These are phyloP conservation scores for Globisporangium viniferum DNA, from an alignment of 352 stramenopile genomes.

Conservation along the genomic window DNA sequence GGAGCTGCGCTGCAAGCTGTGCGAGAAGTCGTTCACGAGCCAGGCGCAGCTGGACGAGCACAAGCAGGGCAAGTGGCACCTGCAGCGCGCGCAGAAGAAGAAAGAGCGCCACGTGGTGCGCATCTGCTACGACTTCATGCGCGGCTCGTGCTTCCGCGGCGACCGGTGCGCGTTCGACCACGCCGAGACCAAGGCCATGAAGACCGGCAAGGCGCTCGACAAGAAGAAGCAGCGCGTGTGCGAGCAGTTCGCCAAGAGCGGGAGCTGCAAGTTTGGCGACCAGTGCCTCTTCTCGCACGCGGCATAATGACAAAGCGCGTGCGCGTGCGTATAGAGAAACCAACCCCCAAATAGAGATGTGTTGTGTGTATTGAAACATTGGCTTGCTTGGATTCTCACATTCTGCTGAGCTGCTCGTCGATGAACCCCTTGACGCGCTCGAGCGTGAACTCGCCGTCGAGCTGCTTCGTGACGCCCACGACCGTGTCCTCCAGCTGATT, in stretches of 20 bases:
- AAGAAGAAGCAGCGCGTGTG: conserved; percentile 57
- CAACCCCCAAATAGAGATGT: conserved; percentile 12
- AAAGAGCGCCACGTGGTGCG: conserved; percentile 65
- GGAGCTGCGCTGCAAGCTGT: conserved; percentile 52
- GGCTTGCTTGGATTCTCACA: conserved; percentile 1
- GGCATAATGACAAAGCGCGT: conserved; percentile 10
- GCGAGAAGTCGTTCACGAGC: conserved; percentile 81
- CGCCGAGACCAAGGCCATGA: conserved; percentile 66
- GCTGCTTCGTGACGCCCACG: conserved; percentile 46
- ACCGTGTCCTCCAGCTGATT: conserved; percentile 52
- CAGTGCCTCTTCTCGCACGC: conserved; percentile 71
- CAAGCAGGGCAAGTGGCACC: conserved; percentile 80
- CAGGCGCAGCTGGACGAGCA: conserved; percentile 69
- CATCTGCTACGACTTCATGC: conserved; percentile 84
- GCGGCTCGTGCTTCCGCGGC: conserved; percentile 60
- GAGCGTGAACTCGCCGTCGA: conserved; percentile 68
- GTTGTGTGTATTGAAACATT: background rate
- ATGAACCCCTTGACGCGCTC: conserved; percentile 40
- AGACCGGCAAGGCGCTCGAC: conserved; percentile 40
- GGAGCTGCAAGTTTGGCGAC: conserved; percentile 69
- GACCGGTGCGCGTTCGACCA: conserved; percentile 75
- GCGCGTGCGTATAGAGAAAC: background rate
- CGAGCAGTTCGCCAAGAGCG: conserved; percentile 37
- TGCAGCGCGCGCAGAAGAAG: conserved; percentile 64
- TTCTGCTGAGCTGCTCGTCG: conserved; percentile 26